Base-by-base conservation (phyloP, 306 rosid species). In the Dalbergia oliveri region DNA sequence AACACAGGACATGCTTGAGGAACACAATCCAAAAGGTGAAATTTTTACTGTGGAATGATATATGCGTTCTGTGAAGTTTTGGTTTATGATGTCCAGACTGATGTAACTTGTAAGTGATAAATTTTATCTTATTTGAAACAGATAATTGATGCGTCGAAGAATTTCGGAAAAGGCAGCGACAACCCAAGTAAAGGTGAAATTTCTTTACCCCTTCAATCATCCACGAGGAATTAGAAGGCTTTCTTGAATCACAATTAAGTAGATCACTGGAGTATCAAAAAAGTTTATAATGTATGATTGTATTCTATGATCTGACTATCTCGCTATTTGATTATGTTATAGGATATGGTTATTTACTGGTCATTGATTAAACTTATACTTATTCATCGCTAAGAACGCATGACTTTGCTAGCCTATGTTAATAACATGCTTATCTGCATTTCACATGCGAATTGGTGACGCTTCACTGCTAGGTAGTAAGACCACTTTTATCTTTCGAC, bases 1-100 rank as follows among this genome's bases (percentile, higher is more conserved):
- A 91, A 75, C 92, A 89, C 86, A 82, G 62, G 82, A 88, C 67
- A 65, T 91, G 97, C 86, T 84, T 88, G 82, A 81, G 79, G 63
- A 83, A 87, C 63, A 84, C 92, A 5, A 50, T 87, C 61, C 78
- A 61, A 61, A 88, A 84, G 85, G 97, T 90, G 62, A 53, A 53
- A 58, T 23, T 58, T 81, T 51, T 37, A 18, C 13, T 35, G 8
- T 31, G 59, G 63, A 23, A 26, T 26, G 31, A 26, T 74, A 6
- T 67, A 51, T 54, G 62, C 73, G 18, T 69, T 11, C 34, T n/a
- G 6, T 5, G 3, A 26, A 47, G 75, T 65, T 43, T 71, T 77
- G 23, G 23, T 21, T 21, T 21, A 21, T 21, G 51, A 60, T 73
- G 58, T 13, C 18, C 18, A 15, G 21, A 34, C 1, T 64, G 47